Percentiles rank a stretch among this genome's conserved stretches.
phyloP scores from a whole-genome alignment of 176 grass and related monocot species.

The Eragrostis curvula region DNA sequence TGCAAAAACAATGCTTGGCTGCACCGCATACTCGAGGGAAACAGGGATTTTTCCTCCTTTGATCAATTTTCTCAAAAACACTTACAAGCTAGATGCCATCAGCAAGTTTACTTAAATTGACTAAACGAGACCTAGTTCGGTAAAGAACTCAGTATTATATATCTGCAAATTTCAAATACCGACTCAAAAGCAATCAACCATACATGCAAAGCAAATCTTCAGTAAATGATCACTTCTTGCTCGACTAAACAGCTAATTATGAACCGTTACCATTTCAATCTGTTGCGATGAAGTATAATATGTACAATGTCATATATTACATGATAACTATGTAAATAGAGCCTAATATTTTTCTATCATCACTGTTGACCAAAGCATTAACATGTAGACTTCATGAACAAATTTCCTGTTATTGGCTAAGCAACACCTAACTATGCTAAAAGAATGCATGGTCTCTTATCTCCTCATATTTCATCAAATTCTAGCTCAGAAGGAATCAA shows the following conservation, averaged over 20 bases:
- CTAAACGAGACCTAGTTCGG: neutral
- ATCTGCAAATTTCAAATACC: neutral
- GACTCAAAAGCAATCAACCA: neutral
- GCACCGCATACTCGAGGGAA: neutral
- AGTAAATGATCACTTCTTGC: neutral
- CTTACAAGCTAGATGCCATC: neutral
- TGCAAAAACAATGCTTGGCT: neutral
- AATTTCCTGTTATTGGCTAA: neutral
- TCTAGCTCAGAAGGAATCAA: neutral
- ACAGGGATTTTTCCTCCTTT: neutral
- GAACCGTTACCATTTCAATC: neutral
- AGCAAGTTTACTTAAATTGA: slow-evolving; percentile 3
- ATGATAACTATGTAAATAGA: neutral
- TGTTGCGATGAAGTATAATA: neutral
- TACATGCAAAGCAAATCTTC: neutral
- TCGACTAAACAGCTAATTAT: neutral
- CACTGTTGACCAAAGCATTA: neutral
- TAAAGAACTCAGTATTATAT: neutral
- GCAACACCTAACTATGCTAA: neutral
- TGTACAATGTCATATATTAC: neutral
- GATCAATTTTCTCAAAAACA: neutral
- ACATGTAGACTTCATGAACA: neutral
- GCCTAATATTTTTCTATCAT: neutral
- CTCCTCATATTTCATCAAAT: neutral
- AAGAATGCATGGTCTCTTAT: neutral